These are phyloP conservation scores for Ophiostoma ips DNA, from an alignment of 2,329 filamentous ascomycete genomes.

Conservation along the genomic window DNA sequence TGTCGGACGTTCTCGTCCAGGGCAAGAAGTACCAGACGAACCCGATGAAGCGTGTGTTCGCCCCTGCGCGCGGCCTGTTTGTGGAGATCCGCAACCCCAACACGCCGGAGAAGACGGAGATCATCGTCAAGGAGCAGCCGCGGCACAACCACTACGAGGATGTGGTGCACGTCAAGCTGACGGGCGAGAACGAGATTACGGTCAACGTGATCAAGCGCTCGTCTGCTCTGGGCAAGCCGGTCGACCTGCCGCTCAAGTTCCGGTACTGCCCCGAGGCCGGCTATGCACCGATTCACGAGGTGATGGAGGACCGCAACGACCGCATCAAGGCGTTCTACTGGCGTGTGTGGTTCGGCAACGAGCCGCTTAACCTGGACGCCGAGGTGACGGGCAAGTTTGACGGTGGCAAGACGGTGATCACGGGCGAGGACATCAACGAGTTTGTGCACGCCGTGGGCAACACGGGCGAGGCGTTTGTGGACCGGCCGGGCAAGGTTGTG, in stretches of 20 bases:
- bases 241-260: conserved; percentile 76
- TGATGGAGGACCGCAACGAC: conserved; percentile 93
- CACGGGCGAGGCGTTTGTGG: conserved; percentile 92
- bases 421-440: conserved; percentile 86
- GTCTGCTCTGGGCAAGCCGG: conserved; percentile 68
- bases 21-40: conserved; percentile 96
- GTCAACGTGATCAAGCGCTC: conserved; percentile 90
- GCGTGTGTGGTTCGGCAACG: conserved; percentile 89
- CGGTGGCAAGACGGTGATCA: conserved; percentile 76
- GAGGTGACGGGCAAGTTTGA: conserved; percentile 79
- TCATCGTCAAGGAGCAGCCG: conserved; percentile 76
- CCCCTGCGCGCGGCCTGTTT: conserved; percentile 70
- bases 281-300: conserved; percentile 92
- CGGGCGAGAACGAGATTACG: conserved; percentile 62
- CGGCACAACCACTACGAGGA: conserved; percentile 76
- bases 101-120: conserved; percentile 68
- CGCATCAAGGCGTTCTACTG: conserved; percentile 99
- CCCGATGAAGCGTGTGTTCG: conserved; percentile 82
- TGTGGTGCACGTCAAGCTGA: conserved; percentile 73
- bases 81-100: conserved; percentile 79
- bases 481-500: conserved; percentile 84
- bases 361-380: conserved; percentile 68
- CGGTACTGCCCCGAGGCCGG: conserved; percentile 89
- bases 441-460: conserved; percentile 99
- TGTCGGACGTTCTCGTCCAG: conserved; percentile 85